Base-by-base conservation (phyloP, 192 early-diverging fungal species). In the Backusella australiensis region DNA sequence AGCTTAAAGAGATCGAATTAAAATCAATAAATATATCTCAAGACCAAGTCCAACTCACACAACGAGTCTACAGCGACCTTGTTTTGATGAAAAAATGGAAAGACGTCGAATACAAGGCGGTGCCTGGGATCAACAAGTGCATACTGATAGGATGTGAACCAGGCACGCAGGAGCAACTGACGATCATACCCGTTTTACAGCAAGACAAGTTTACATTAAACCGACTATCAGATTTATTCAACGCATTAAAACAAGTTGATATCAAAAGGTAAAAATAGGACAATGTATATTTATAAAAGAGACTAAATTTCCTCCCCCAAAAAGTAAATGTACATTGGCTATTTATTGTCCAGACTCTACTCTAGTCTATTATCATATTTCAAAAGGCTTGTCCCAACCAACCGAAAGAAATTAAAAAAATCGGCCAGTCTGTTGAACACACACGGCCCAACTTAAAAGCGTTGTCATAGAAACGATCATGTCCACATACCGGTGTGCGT, bases 271-370 rank as follows among this genome's bases (percentile, higher is more conserved):
- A 12, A 59, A 21, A 29, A 14, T 29, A 63, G n/a, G 11, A 11
- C 0, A 4, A 29, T 14, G 29, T 29, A 11, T 26, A 59, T 59
- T 1, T 26, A 59, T 11, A 59, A 26, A 29, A 23, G 7, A 63
- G 23, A 63, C 29, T 74, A 26, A 19, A 32, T 3, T 32, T 3
- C 23, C 11, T 67, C 66, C 34, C 42, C 9, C 23, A 32, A 17
- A 36, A n/a, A 77, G 76, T 8, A 70, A 72, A 65, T 53, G 71
- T n/a, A 77, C 76, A 29, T 34, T 77, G 11, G 76, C 76, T 32
- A 77, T 77, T 65, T 69, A 72, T 34, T 53, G 49, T 53, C 41
- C 36, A 34, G 76, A 77, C 36, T 71, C 76, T 6, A 77, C 76
- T 15, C 23, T 70, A 1, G 34, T 77, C 19, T 77, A 77, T 72